Conservation (phyloP, 371 early-diverging fungal species). For the Dinochytrium kinnereticum region DNA sequence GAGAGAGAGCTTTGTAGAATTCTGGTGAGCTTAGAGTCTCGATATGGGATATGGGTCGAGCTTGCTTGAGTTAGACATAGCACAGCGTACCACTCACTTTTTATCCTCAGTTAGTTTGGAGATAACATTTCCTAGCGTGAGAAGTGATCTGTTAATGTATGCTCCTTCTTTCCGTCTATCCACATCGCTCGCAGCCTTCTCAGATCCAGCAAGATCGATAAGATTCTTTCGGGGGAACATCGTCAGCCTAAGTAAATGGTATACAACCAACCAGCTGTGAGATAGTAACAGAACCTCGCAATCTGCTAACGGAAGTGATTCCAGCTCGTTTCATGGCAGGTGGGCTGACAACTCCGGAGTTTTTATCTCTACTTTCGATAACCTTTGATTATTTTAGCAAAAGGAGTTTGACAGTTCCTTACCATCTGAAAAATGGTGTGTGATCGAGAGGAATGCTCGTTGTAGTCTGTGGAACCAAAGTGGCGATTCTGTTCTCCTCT, state of each 20-base stretch:
- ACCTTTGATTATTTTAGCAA: conserved; percentile 33
- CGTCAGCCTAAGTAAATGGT: conserved; percentile 13
- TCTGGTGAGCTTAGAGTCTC: conserved; percentile 91
- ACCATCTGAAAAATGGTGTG: conserved; percentile 94
- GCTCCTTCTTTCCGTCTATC: conserved; percentile 91
- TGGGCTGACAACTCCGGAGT: conserved; percentile 36
- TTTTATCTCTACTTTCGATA: conserved; percentile 62
- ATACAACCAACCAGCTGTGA: conserved; percentile 64
- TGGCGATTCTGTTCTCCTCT: conserved; percentile 85
- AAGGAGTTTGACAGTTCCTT: conserved; percentile 20
- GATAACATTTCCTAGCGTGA: conserved; percentile 91
- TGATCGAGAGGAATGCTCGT: conserved; percentile 82
- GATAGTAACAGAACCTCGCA: conserved; percentile 68
- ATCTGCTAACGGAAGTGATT: conserved; percentile 53
- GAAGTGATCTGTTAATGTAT: conserved; percentile 90
- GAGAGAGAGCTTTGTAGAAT: conserved; percentile 82
- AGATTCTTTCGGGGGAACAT: conserved; percentile 60
- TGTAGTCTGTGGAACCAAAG: conserved; percentile 82
- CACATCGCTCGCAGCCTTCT: conserved; percentile 77
- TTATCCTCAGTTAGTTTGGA: conserved; percentile 72
- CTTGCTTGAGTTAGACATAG: too few relatives aligned
- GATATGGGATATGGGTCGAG: conserved; percentile 79
- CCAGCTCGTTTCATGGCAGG: conserved; percentile 42
- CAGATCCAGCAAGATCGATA: conserved; percentile 96
- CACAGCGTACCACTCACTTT: conserved; percentile 18